Evolutionary conservation across 164 flowering plant species (phyloP).

Genomic region (Buxus sempervirens): DNA sequence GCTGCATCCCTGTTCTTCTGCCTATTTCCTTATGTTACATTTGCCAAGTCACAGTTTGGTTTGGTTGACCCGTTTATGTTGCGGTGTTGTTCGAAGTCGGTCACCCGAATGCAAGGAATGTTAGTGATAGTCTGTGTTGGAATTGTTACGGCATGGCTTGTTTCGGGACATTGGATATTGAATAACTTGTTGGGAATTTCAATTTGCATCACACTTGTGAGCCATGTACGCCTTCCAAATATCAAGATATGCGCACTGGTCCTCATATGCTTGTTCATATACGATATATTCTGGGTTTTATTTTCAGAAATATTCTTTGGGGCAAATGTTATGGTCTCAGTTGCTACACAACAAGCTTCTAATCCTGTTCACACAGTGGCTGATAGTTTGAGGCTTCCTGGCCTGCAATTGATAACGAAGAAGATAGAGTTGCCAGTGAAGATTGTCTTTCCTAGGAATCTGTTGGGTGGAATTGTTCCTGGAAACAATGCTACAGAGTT

Average conservation of each 20-base stretch:
- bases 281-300: conserved; percentile 98
- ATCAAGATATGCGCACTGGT: conserved; percentile 92
- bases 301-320: conserved; percentile 95
- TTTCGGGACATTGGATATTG: conserved; percentile 89
- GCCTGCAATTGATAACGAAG: conserved; percentile 78
- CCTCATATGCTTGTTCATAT: conserved; percentile 76
- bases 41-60: conserved; percentile 51
- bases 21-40: conserved; percentile 60
- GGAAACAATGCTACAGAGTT: conserved; percentile 59
- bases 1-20: conserved; percentile 83
- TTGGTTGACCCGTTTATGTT: conserved; percentile 69
- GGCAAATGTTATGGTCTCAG: conserved; percentile 95
- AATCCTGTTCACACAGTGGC: conserved; percentile 96
- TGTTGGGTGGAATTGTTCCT: conserved; percentile 60
- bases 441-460: conserved; percentile 83
- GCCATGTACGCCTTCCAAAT: conserved; percentile 97
- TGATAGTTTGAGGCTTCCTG: conserved; percentile 86
- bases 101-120: conserved; percentile 65
- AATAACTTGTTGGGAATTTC: conserved; percentile 88
- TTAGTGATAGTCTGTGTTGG: conserved; percentile 43
- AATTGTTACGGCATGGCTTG: conserved; percentile 73
- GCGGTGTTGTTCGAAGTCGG: conserved; percentile 74
- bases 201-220: conserved; percentile 87
- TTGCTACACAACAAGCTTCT: conserved; percentile 91
- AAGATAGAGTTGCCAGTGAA: conserved; percentile 91